These are phyloP conservation scores for Colletotrichum horii DNA, from an alignment of 2,329 filamentous ascomycete species.

Conservation along the genomic window DNA sequence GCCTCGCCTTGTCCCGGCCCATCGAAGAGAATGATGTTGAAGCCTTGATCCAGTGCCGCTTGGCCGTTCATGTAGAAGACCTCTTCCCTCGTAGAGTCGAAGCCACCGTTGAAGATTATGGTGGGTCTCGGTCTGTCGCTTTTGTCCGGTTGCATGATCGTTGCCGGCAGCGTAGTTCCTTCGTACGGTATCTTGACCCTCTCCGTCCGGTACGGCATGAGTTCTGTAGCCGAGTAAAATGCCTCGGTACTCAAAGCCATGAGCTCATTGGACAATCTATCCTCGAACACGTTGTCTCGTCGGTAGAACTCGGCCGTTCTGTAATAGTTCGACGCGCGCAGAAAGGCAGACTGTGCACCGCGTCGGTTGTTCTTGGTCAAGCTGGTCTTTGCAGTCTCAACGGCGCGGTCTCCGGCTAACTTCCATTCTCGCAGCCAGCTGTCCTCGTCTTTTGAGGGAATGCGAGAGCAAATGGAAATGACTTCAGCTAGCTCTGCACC, in stretches of 20 bases:
- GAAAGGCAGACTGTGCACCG: not conserved
- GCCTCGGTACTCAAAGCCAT: fast-evolving
- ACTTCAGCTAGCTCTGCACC: not conserved
- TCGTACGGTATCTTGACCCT: not conserved
- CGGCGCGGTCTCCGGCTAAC: not conserved
- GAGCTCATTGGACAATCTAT: not conserved
- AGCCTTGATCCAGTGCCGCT: not conserved
- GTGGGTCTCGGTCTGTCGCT: not conserved
- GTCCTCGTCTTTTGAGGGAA: not conserved
- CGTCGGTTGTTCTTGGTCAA: not conserved
- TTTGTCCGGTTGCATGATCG: not conserved
- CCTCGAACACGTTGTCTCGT: not conserved
- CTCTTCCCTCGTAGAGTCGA: not conserved
- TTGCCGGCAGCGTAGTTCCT: not conserved
- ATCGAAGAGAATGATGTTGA: not conserved
- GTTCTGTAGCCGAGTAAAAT: not conserved
- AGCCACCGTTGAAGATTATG: not conserved
- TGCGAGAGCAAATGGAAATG: not conserved
- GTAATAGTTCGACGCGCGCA: not conserved
- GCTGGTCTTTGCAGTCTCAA: not conserved
- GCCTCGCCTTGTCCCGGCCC: not conserved
- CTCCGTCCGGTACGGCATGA: not conserved
- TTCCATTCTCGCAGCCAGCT: not conserved
- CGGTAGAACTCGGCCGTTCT: not conserved
- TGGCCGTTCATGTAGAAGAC: not conserved